Conservation (phyloP, 2,329 filamentous ascomycete genomes). For the Macrophomina phaseolina region DNA sequence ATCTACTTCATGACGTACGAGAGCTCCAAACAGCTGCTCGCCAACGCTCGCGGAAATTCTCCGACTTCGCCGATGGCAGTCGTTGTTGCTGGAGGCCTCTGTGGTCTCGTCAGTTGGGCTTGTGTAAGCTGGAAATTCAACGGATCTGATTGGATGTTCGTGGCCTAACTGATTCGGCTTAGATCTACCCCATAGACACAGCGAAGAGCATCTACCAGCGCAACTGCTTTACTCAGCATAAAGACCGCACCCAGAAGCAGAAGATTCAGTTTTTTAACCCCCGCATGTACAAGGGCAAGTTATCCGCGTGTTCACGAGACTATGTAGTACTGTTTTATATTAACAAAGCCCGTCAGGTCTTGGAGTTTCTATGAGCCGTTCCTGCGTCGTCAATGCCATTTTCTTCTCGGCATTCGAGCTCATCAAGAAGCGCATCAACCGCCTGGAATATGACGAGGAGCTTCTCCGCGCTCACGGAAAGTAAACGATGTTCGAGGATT, state of each 20-base stretch:
- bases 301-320: background rate
- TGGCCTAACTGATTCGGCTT: slow-evolving; percentile 30
- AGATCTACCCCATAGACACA: slow-evolving; percentile 71
- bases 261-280: slow-evolving; percentile 79
- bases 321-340: too few relatives aligned
- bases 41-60: slow-evolving; percentile 73
- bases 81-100: slow-evolving; percentile 77
- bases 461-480: slow-evolving; percentile 25
- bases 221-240: slow-evolving; percentile 73
- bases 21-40: slow-evolving; percentile 80
- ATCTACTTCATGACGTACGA: slow-evolving; percentile 93
- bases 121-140: slow-evolving; percentile 44
- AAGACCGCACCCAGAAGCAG: slow-evolving; percentile 61
- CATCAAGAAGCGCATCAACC: slow-evolving; percentile 67
- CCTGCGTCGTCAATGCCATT: slow-evolving; percentile 82
- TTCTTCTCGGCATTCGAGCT: slow-evolving; percentile 91
- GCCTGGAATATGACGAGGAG: slow-evolving; percentile 45
- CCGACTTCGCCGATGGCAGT: slow-evolving; percentile 82
- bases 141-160: background rate
- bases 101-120: slow-evolving; percentile 84
- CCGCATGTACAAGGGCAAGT: slow-evolving; percentile 76
- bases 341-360: slow-evolving; percentile 52
- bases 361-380: slow-evolving; percentile 81
- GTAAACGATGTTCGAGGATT: background rate
- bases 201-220: slow-evolving; percentile 87